Base-by-base conservation (phyloP, 2,329 filamentous ascomycete species). In the Aurifilum marmelostoma region DNA sequence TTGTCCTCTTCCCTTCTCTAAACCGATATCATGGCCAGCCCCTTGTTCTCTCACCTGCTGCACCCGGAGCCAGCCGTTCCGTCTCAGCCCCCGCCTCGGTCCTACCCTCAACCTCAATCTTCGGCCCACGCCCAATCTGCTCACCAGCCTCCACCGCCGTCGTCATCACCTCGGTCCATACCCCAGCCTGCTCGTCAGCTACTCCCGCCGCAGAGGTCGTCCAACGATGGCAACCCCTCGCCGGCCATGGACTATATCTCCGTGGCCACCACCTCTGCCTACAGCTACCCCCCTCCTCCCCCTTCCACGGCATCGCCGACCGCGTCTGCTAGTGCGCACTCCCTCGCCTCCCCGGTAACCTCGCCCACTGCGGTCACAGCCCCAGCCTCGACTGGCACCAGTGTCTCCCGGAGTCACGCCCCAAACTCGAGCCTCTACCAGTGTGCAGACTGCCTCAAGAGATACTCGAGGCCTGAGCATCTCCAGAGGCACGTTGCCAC, bases 381-480 rank as follows among this genome's bases (percentile, higher is more conserved):
- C 6, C 27, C 69, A 6, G 24, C 56, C 6, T 39, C 69, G 7
- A n/a, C 56, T 14, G 34, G 69, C 21, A 54, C 65, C 14, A 47
- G 71, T 2, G 58, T 61, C 2, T 56, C 72, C 37, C 69, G 73
- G 50, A 69, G 71, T 47, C 75, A 78, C 67, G 68, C 74, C 29
- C 73, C 71, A 47, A 74, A 75, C 14, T 72, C 76, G 41, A 76
- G 75, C 41, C 74, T 79, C 4, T 77, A 87, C 72, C 83, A 85
- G 65, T 87, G 84, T 69, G 82, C 83, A 64, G 82, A 86, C 71
- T 87, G 84, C 72, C 80, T 83, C 63, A 79, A 81, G 71, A 79
- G 83, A 24, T 87, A 87, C 72, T 85, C 83, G 50, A 81, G 84
- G 16, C 84, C 84, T 3, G 85, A 87, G 74, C 84, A 87, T 73